These are phyloP conservation scores for Pythium monospermum DNA, from an alignment of 352 stramenopile species.

Conservation along the genomic window DNA sequence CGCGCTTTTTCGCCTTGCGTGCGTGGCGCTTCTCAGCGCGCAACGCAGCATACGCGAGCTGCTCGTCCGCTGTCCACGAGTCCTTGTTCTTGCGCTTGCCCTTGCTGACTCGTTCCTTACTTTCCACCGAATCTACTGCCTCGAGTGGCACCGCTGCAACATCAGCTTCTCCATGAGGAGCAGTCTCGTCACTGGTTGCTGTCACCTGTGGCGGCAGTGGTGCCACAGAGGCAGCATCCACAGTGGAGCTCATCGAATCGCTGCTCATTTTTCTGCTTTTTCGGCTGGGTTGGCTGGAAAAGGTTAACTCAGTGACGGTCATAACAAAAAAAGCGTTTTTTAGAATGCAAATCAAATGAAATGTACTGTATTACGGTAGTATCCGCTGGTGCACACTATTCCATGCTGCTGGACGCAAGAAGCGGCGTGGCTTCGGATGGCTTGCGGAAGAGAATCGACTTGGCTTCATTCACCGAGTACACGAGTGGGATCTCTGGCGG, in stretches of 20 bases:
- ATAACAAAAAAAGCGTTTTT: conserved; percentile 14
- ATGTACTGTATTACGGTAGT: too few relatives aligned
- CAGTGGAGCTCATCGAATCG: too few relatives aligned
- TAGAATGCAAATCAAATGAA: background rate
- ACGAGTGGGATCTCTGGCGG: conserved; percentile 62
- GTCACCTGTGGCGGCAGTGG: too few relatives aligned
- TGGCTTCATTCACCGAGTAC: conserved; percentile 57
- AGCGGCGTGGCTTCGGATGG: conserved; percentile 64
- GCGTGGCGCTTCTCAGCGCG: conserved; percentile 45
- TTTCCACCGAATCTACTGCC: background rate
- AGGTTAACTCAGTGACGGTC: background rate
- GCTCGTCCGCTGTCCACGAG: conserved; percentile 18
- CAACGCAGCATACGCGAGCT: conserved; percentile 16
- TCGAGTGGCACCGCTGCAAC: background rate
- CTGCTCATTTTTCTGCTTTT: too few relatives aligned
- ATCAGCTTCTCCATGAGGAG: background rate
- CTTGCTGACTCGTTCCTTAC: background rate
- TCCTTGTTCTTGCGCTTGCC: conserved; percentile 21
- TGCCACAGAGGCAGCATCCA: too few relatives aligned
- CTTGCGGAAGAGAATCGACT: conserved; percentile 83
- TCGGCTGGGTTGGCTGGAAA: too few relatives aligned
- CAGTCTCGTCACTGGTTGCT: background rate
- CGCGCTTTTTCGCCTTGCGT: conserved; percentile 47
- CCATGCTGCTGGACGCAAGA: conserved; percentile 55
- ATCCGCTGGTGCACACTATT: conserved; percentile 38